Evolutionary conservation across 306 rosid species (phyloP).

Genomic region (Vigna radiata): DNA sequence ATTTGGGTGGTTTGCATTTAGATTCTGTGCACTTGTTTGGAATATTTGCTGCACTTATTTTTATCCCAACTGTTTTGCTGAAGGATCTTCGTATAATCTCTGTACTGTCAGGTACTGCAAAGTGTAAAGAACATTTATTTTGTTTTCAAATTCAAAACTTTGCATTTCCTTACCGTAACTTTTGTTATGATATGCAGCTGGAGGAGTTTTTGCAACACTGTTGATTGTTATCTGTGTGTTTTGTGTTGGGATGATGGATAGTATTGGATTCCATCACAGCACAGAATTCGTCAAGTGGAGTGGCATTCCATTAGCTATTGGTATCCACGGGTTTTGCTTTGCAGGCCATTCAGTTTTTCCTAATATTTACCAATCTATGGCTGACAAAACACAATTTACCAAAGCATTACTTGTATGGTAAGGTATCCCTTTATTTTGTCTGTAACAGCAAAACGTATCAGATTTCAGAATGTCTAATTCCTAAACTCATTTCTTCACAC

Average conservation of each 20-base stretch:
- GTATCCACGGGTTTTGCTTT: conserved; percentile 78
- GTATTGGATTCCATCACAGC: conserved; percentile 70
- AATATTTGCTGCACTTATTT: conserved; percentile 65
- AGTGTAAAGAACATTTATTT: conserved; percentile 8
- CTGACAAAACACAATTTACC: conserved; percentile 67
- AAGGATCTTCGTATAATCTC: conserved; percentile 77
- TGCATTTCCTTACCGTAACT: conserved; percentile 24
- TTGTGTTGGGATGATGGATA: conserved; percentile 59
- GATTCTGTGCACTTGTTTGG: conserved; percentile 76
- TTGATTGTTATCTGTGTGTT: conserved; percentile 64
- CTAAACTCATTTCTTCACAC: conserved; percentile 18
- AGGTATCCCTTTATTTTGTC: conserved; percentile 14
- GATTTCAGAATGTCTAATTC: conserved; percentile 9
- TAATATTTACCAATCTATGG: conserved; percentile 88
- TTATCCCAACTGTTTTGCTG: conserved; percentile 81
- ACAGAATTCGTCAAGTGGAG: conserved; percentile 62
- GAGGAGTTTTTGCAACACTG: conserved; percentile 70
- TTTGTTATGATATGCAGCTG: conserved; percentile 59
- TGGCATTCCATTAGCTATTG: conserved; percentile 80
- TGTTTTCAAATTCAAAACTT: conserved; percentile 3
- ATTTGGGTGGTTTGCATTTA: conserved; percentile 58
- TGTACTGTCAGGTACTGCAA: conserved; percentile 68
- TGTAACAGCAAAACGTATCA: neutral
- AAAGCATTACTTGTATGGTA: conserved; percentile 53
- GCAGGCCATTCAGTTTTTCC: conserved; percentile 87